Base-by-base conservation (phyloP, 75 land plant genomes). In the Cunninghamia lanceolata region DNA sequence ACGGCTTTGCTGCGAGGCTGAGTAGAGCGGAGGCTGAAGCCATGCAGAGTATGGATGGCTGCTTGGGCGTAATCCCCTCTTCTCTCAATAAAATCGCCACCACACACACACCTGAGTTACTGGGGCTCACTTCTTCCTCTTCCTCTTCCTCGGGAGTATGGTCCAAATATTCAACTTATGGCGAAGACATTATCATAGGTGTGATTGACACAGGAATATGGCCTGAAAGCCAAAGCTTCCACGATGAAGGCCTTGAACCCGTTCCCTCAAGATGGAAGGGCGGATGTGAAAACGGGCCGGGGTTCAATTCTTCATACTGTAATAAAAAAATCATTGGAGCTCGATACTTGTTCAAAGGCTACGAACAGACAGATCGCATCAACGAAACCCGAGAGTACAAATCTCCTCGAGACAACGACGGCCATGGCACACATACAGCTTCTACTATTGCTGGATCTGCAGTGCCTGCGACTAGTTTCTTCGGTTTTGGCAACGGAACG, bases 301-400 rank as follows among this genome's bases (percentile, higher is more conserved):
- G 79, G 21, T 93, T 94, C 76, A 85, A 87, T 11, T 47, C 88
- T 1, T 47, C 71, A 14, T 30, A 54, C 8, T 94, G 96, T 83
- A 93, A 94, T 88, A 59, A 87, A 42, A 96, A 96, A 86, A 79
- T 96, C 78, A 92, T 96, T 82, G 98, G 98, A 5, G 98, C 98
- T 1, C 85, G 95, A 42, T 91, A 17, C 47, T 95, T 95, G 78
- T 66, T 63, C 85, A 84, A 86, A 74, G 94, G 92, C 16, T 87
- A 86, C 52, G 82, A 83, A 34, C 43, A 56, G 63, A 54, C 13
- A 32, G 34, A 32, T 50, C 16, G 36, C n/a, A 46, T 25, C 85
- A 88, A 46, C 16, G 87, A 21, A 82, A 85, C 84, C 63, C 14
- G 13, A 16, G 53, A 50, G 53, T 50, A 50, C 2, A 50, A 50